Base-by-base conservation (phyloP, 2,329 filamentous ascomycete species). In the Pyrenophora graminea region DNA sequence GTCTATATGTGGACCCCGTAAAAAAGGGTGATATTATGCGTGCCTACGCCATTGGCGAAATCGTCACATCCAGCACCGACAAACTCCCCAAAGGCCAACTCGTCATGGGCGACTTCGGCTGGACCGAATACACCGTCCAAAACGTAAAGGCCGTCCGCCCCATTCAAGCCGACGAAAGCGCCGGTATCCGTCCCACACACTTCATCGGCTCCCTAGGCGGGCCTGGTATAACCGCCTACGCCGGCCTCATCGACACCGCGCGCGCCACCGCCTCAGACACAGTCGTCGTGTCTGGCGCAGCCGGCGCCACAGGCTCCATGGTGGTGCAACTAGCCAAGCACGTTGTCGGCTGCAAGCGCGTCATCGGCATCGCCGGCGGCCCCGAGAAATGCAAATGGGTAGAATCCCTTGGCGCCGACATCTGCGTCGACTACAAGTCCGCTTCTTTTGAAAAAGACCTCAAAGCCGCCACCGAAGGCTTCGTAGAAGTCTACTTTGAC, bases 221-320 rank as follows among this genome's bases (percentile, higher is more conserved):
- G 8, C 70, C 75, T 2, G 87, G 87, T 4, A 63, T 91, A 48
- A 91, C 89, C 0, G 89, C 89, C 2, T 92, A 90, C 76, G 87
- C 89, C 57, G 89, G 89, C 21, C 82, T 92, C 68, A 73, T 82
- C 19, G 81, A 88, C 49, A 81, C 91, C 41, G 89, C 82, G 13
- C 76, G 85, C 44, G 82, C 87, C 18, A 83, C 84, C 64, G 71
- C 80, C 0, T 86, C 86, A 6, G 87, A 92, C 60, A 83, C 85
- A 0, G 87, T 93, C 1, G 87, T 92, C 7, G 86, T 93, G 0
- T 88, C 85, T 8, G 89, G 88, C 4, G 89, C 89, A 0, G 89
- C 89, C 0, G 89, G 89, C 6, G 89, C 89, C 0, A 91, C 89
- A 0, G 89, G 89, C 1, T 86, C 81, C 66, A 84, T 92, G 18